These are phyloP conservation scores for Sporothrix brasiliensis DNA, from an alignment of 2,329 filamentous ascomycete species.

Conservation along the genomic window DNA sequence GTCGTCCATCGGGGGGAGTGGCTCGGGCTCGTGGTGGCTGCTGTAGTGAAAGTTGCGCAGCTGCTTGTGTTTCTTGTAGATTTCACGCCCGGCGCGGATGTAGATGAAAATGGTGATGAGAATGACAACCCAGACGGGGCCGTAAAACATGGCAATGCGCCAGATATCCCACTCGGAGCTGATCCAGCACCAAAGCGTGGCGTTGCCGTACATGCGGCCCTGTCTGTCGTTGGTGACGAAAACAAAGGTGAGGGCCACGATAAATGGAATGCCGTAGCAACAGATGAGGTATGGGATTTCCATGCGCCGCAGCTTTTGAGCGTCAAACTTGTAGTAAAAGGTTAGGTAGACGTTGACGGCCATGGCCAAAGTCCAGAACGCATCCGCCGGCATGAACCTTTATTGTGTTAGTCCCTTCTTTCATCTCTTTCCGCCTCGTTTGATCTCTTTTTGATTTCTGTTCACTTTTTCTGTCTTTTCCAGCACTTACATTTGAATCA, in stretches of 20 bases:
- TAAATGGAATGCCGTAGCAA: constrained; percentile 74
- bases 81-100: constrained; percentile 65
- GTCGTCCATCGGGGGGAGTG: constrained; percentile 47
- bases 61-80: constrained; percentile 67
- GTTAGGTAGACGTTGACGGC: constrained; percentile 81
- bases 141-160: constrained; percentile 75
- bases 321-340: constrained; percentile 74
- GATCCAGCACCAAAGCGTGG: constrained; percentile 83
- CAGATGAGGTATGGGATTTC: constrained; percentile 70
- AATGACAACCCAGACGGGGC: constrained; percentile 68
- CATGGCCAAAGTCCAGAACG: constrained; percentile 79
- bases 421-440: too few relatives aligned
- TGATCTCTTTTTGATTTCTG: too few relatives aligned
- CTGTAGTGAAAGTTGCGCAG: constrained; percentile 61
- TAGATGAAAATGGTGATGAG: constrained; percentile 66
- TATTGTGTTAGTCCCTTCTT: neutral
- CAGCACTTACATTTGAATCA: constrained; percentile 75
- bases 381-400: constrained; percentile 78
- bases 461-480: too few relatives aligned
- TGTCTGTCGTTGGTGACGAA: constrained; percentile 58
- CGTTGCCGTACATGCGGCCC: constrained; percentile 70
- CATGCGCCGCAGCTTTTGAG: constrained; percentile 63
- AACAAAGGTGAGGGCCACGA: constrained; percentile 68
- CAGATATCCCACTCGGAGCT: constrained; percentile 67
- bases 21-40: constrained; percentile 50